Evolutionary conservation across 2,329 filamentous ascomycete genomes (phyloP).

Genomic region (Exophiala spinifera): DNA sequence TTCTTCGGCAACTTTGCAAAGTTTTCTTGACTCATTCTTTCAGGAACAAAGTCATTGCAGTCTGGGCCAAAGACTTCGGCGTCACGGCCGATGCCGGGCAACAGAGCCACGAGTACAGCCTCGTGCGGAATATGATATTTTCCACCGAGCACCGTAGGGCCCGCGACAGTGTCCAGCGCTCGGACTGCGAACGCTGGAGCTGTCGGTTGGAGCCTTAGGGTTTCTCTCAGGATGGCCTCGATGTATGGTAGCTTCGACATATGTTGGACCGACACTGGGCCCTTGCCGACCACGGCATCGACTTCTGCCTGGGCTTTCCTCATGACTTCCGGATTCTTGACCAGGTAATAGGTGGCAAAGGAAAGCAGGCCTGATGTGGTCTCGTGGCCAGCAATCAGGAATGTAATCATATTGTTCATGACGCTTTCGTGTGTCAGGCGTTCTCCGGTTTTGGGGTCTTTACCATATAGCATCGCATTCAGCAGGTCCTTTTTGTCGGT

Average conservation of each 20-base stretch:
- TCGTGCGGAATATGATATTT: slow-evolving; percentile 59
- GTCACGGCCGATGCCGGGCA: slow-evolving; percentile 59
- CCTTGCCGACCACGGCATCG: slow-evolving; percentile 59
- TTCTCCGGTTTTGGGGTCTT: slow-evolving; percentile 61
- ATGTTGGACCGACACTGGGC: slow-evolving; percentile 52
- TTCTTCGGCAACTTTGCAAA: slow-evolving; percentile 64
- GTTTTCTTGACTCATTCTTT: slow-evolving; percentile 67
- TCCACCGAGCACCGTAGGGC: slow-evolving; percentile 37
- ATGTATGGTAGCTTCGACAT: slow-evolving; percentile 65
- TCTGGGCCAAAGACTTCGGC: slow-evolving; percentile 64
- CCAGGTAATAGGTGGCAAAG: slow-evolving; percentile 63
- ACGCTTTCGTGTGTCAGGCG: slow-evolving; percentile 58
- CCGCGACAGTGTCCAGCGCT: slow-evolving; percentile 34
- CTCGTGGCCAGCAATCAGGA: slow-evolving; percentile 61
- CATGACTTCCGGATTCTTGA: slow-evolving; percentile 61
- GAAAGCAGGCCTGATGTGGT: slow-evolving; percentile 67
- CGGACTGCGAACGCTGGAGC: slow-evolving; percentile 58
- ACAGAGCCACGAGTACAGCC: slow-evolving; percentile 49
- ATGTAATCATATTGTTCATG: slow-evolving; percentile 66
- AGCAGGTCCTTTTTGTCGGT: slow-evolving; percentile 58
- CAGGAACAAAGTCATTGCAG: slow-evolving; percentile 64
- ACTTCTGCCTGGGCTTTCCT: slow-evolving; percentile 65
- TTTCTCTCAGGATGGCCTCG: slow-evolving; percentile 63
- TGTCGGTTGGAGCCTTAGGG: slow-evolving; percentile 60
- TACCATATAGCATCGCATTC: slow-evolving; percentile 56